Base-by-base conservation (phyloP, 805 yeast species). In the Wickerhamomyces xylosicus region DNA sequence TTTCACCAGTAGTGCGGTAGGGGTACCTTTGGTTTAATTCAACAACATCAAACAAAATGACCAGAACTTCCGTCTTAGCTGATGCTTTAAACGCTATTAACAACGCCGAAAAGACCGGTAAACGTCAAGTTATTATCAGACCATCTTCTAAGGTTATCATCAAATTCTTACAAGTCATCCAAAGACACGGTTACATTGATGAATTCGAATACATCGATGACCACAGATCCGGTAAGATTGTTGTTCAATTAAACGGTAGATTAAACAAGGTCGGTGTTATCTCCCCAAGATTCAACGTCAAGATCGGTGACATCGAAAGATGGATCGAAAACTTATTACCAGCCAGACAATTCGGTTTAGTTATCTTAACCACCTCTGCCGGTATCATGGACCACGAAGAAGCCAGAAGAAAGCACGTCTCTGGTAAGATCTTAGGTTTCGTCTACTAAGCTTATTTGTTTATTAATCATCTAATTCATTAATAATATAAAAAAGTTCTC, bases 351-450 rank as follows among this genome's bases (percentile, higher is more conserved):
- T 90, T 89, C 64, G 97, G 97, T 75, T 87, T 71, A 82, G 89
- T 89, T 64, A 85, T 89, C 71, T 79, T 89, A 68, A 90, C 97
- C 73, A 89, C 97, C 60, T 90, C 97, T 61, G 96, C 97, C 61
- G 97, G 97, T 76, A 89, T 89, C 63, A 87, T 89, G 95, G 97
- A 90, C 80, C 97, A 89, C 78, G 97, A 90, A 79, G 97, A 89
- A 77, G 97, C 97, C 64, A 85, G 95, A 82, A 84, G 97, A 81
- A 90, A 89, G 85, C 97, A 89, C 77, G 97, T 89, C 59, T 86
- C 96, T 58, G 97, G 97, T 72, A 89, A 89, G 81, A 84, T 89
- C 72, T 83, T 89, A 66, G 97, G 97, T 67, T 89, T 85, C 77
- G 96, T 89, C 54, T 89, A 89, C 84, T 89, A 84, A 44, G 19